phyloP scores from a whole-genome alignment of 805 yeast genomes.

The Pichia paraexigua region DNA sequence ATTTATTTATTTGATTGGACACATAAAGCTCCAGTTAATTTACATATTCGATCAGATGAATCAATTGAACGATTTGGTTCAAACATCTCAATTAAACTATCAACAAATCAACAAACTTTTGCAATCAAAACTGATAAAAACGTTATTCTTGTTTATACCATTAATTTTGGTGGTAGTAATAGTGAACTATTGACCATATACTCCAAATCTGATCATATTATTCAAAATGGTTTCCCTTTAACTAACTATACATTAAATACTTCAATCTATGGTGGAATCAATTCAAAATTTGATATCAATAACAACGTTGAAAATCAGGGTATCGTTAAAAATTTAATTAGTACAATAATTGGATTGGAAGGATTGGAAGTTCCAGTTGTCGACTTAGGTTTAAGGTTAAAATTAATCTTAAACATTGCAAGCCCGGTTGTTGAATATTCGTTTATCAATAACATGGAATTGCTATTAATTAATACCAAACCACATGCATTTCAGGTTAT shows the following conservation, averaged over 20 bases:
- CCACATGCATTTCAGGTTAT: slow-evolving; percentile 31
- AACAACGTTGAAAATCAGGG: slow-evolving; percentile 8
- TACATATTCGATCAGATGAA: slow-evolving; percentile 36
- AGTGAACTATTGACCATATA: slow-evolving; percentile 27
- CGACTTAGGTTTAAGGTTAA: slow-evolving; percentile 28
- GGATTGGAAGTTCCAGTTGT: slow-evolving; percentile 23
- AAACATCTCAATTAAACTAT: slow-evolving; percentile 32
- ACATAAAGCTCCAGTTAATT: slow-evolving; percentile 41
- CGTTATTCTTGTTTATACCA: slow-evolving; percentile 37
- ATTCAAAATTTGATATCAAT: slow-evolving; percentile 1
- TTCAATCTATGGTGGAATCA: slow-evolving; percentile 9
- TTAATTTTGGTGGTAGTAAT: slow-evolving; percentile 21
- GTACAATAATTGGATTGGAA: slow-evolving; percentile 18
- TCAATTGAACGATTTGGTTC: slow-evolving; percentile 41
- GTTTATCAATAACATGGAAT: slow-evolving; percentile 18
- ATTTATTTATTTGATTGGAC: slow-evolving; percentile 33
- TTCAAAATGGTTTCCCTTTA: slow-evolving; percentile 27
- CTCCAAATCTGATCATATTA: slow-evolving; percentile 22
- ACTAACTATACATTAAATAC: slow-evolving; percentile 8
- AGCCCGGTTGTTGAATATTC: slow-evolving; percentile 26
- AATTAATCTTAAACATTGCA: slow-evolving; percentile 29
- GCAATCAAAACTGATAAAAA: slow-evolving; percentile 35
- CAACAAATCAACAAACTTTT: slow-evolving; percentile 31
- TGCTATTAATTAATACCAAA: slow-evolving; percentile 24
- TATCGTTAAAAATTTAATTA: slow-evolving; percentile 22